phyloP scores from a whole-genome alignment of 2,329 filamentous ascomycete genomes.

The Aspergillus sp. region DNA sequence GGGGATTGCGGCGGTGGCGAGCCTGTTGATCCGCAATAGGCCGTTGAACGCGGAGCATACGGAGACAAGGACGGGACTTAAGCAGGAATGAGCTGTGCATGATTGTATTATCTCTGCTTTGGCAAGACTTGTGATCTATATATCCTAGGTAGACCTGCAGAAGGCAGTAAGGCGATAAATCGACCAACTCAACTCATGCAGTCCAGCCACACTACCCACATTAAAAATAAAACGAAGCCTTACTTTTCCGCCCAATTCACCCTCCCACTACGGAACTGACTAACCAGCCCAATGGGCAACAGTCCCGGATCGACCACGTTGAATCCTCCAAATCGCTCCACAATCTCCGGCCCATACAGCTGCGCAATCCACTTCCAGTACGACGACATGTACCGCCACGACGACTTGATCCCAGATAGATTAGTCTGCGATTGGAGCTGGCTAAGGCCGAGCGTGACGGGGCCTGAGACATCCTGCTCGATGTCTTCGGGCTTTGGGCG shows the following conservation, averaged over 20 bases:
- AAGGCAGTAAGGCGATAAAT: too few species aligned
- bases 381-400: constrained; percentile 9
- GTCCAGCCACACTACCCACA: too few species aligned
- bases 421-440: constrained; percentile 1
- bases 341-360: constrained; percentile 20
- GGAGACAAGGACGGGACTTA: constrained; percentile 54
- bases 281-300: constrained; percentile 21
- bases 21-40: constrained; percentile 44
- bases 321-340: constrained; percentile 19
- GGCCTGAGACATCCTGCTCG: constrained; percentile 2
- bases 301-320: constrained; percentile 21
- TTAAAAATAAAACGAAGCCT: too few species aligned
- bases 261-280: constrained; percentile 20
- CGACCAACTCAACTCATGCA: too few species aligned
- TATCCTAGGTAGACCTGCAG: too few species aligned
- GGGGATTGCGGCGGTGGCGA: constrained; percentile 47
- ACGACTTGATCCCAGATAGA: constrained; percentile 4
- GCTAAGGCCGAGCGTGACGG: not conserved
- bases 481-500: constrained; percentile 13
- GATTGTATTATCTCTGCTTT: too few species aligned
- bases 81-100: not conserved
- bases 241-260: constrained; percentile 15
- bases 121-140: too few species aligned
- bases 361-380: constrained; percentile 22
- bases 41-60: constrained; percentile 55